Percentiles rank a stretch among this genome's conserved stretches.
phyloP scores from a whole-genome alignment of 2,329 filamentous ascomycete genomes.

The Fusarium sarcochroum region DNA sequence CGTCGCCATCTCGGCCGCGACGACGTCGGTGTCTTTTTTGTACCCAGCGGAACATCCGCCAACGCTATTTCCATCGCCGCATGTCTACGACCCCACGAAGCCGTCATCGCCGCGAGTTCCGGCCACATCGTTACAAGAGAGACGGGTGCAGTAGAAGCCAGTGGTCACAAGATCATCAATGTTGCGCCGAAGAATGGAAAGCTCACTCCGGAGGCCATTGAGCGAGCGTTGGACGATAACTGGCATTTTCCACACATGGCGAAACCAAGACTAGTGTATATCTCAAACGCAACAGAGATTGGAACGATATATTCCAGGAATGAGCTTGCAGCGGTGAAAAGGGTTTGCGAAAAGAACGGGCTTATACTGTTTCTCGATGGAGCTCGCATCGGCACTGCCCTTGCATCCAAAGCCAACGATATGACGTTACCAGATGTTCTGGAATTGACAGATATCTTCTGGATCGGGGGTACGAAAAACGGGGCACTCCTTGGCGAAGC shows the following conservation, averaged over 20 bases:
- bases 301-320: conserved; percentile 62
- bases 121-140: conserved; percentile 65
- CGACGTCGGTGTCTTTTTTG: conserved; percentile 64
- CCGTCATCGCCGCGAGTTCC: conserved; percentile 64
- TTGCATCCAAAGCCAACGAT: conserved; percentile 60
- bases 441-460: conserved; percentile 66
- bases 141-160: conserved; percentile 65
- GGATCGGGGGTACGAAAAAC: conserved; percentile 68
- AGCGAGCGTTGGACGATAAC: conserved; percentile 61
- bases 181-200: conserved; percentile 62
- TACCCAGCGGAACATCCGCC: conserved; percentile 66
- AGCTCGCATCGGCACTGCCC: conserved; percentile 60
- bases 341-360: conserved; percentile 56
- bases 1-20: conserved; percentile 54
- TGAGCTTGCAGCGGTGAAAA: conserved; percentile 59
- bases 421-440: conserved; percentile 61
- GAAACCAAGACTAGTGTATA: conserved; percentile 65
- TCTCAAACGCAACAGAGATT: conserved; percentile 66
- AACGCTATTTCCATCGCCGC: conserved; percentile 67
- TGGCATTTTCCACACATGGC: conserved; percentile 67
- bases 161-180: conserved; percentile 66
- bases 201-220: conserved; percentile 59
- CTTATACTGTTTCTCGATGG: conserved; percentile 64
- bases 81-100: conserved; percentile 64
- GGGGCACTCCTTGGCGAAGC: conserved; percentile 66